Evolutionary conservation across 2,329 filamentous ascomycete genomes (phyloP).

Genomic region (Diaporthe citriasiana): DNA sequence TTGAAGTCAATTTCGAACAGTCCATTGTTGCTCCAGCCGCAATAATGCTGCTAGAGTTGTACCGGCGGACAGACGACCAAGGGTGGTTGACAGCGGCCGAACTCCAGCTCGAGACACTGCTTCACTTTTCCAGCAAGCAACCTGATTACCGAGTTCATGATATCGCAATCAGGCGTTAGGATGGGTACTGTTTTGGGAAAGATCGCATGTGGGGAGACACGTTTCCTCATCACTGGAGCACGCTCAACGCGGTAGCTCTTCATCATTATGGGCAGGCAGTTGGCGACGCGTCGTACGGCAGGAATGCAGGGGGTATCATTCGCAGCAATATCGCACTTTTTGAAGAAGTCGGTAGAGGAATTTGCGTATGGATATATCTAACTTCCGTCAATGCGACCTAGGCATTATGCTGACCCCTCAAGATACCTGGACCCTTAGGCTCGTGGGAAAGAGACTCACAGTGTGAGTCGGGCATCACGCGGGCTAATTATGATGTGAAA

Average conservation of each 20-base stretch:
- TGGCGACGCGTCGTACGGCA: background rate
- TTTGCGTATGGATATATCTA: background rate
- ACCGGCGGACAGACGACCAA: background rate
- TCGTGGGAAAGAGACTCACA: no score
- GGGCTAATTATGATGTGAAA: no score
- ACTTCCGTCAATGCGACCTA: background rate
- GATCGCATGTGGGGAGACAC: background rate
- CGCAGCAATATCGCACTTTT: background rate
- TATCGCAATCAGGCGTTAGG: slow-evolving; percentile 12
- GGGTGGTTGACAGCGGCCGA: background rate
- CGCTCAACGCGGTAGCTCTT: background rate
- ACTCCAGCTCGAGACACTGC: background rate
- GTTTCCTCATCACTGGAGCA: background rate
- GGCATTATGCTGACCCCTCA: background rate
- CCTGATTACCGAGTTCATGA: background rate
- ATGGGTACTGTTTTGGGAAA: background rate
- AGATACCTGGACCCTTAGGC: no score
- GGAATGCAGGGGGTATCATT: background rate
- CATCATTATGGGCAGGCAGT: background rate
- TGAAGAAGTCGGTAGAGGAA: background rate
- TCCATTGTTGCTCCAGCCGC: background rate
- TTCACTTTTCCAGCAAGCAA: slow-evolving; percentile 2
- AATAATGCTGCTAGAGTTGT: background rate
- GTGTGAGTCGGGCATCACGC: no score
- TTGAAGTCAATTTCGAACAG: slow-evolving; percentile 1